Conservation (phyloP, 225 moss, liverwort and hornwort genomes). For the Marchantia paleacea region DNA sequence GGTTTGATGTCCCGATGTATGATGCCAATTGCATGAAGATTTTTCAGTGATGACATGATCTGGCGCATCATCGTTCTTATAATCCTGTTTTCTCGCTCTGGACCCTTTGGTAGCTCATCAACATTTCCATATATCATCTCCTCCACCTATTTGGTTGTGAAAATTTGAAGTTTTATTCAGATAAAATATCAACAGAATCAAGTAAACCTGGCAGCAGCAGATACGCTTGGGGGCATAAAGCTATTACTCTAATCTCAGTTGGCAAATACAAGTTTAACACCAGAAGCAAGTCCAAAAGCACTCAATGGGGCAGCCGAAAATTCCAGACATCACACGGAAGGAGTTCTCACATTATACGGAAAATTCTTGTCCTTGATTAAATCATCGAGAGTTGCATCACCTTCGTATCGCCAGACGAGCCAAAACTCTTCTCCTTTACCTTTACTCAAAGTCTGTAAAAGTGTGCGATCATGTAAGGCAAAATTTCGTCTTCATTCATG, state of each 20-base stretch:
- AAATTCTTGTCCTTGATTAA: slow-evolving; percentile 76
- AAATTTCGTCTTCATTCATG: not conserved
- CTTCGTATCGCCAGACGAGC: slow-evolving; percentile 98
- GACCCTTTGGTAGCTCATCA: slow-evolving; percentile 63
- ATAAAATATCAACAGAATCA: not conserved
- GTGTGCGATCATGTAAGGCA: not conserved
- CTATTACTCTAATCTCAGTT: not conserved
- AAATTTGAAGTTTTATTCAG: not conserved
- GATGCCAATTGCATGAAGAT: slow-evolving; percentile 86
- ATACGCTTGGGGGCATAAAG: not conserved
- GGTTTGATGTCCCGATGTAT: slow-evolving; percentile 99
- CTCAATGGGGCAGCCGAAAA: not conserved
- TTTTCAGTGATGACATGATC: slow-evolving; percentile 60
- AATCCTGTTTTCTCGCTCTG: slow-evolving; percentile 82
- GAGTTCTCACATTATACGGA: slow-evolving; percentile 67
- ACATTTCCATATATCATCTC: slow-evolving; percentile 43
- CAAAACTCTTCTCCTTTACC: slow-evolving; percentile 88
- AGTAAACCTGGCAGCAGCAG: not conserved
- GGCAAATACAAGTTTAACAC: not conserved
- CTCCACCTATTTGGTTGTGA: slow-evolving; percentile 31
- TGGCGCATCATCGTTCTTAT: slow-evolving; percentile 84
- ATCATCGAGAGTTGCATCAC: slow-evolving; percentile 77
- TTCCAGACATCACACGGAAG: not conserved
- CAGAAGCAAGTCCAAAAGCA: not conserved
- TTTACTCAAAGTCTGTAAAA: slow-evolving; percentile 40